Percentiles rank a stretch among this genome's conserved stretches.
Conservation (phyloP, 192 early-diverging fungal species). For the Podochytrium sp. region DNA sequence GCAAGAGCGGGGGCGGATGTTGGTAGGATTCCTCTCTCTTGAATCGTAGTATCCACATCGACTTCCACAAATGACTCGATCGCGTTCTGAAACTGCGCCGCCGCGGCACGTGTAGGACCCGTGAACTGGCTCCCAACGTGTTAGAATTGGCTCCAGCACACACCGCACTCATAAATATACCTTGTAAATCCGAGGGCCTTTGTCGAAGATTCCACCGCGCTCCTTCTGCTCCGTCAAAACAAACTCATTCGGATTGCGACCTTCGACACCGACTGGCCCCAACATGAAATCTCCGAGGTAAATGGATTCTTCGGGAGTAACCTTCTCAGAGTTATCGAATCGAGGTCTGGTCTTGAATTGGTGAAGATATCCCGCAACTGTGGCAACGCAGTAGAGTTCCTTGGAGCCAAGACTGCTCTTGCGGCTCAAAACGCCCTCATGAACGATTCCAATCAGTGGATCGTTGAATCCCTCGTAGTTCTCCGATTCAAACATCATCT, state of each 20-base stretch:
- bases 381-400: conserved; percentile 24
- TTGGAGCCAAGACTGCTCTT: conserved; percentile 13
- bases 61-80: not conserved
- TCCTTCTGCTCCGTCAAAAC: conserved; percentile 20
- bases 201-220: conserved; percentile 8
- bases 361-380: conserved; percentile 24
- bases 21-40: too few relatives aligned
- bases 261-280: conserved; percentile 1
- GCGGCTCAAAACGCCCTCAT: conserved; percentile 15
- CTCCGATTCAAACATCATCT: conserved; percentile 15
- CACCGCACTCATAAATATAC: too few relatives aligned
- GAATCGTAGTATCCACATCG: not conserved
- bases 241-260: conserved; percentile 18
- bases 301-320: conserved; percentile 1
- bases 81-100: not conserved
- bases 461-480: conserved; percentile 22
- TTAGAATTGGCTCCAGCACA: too few relatives aligned
- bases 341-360: conserved; percentile 13
- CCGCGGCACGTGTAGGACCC: not conserved
- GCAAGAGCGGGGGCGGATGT: too few relatives aligned
- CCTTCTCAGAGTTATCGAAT: not conserved
- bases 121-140: too few relatives aligned
- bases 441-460: conserved; percentile 20
- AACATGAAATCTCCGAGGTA: conserved; percentile 17
- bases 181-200: not conserved